Base-by-base conservation (phyloP, 805 yeast species). In the Aciculoconidium aculeatum region DNA sequence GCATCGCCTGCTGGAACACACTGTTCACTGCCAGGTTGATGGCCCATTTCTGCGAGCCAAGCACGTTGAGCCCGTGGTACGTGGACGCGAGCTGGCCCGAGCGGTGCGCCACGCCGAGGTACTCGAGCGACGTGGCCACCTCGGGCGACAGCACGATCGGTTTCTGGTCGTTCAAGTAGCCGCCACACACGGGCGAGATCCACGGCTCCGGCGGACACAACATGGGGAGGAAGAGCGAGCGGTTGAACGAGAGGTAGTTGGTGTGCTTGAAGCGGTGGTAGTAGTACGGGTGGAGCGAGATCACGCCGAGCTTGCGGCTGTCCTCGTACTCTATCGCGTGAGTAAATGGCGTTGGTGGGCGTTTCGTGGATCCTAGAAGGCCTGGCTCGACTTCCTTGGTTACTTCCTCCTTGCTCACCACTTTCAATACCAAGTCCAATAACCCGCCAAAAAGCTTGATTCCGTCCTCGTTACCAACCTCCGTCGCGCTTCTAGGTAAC, bases 31-130 rank as follows among this genome's bases (percentile, higher is more conserved):
- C 27, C 2, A 46, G 38, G 32, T 65, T 59, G 3, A 65, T 43
- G 1, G 60, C 54, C 70, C 70, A 65, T 0, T 60, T 47, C 2
- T 39, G 39, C 3, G 44, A 30, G 2, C 65, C 57, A 12, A 63
- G 31, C 5, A 40, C 36, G 32, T 57, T 43, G 11, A 65, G 42
- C 6, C 55, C 47, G 11, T 38, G 28, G 34, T 52, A 62, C 0
- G 54, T 37, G 6, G 56, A 49, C 5, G 45, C 35, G 13, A 65
- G 36, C 28, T 61, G 65, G 3, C 66, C 67, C 1, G 55, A 42
- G 4, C 32, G 22, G 28, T 51, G 47, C 4, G 63, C 63, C 19
- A 35, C 37, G 3, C 43, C 31, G 26, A 59, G 32, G 27, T 49
- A 55, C 6, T 33, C 28, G 13, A 39, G 26, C 13, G 51, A 37